Base-by-base conservation (phyloP, 2,329 filamentous ascomycete genomes). In the Scedosporium boydii region DNA sequence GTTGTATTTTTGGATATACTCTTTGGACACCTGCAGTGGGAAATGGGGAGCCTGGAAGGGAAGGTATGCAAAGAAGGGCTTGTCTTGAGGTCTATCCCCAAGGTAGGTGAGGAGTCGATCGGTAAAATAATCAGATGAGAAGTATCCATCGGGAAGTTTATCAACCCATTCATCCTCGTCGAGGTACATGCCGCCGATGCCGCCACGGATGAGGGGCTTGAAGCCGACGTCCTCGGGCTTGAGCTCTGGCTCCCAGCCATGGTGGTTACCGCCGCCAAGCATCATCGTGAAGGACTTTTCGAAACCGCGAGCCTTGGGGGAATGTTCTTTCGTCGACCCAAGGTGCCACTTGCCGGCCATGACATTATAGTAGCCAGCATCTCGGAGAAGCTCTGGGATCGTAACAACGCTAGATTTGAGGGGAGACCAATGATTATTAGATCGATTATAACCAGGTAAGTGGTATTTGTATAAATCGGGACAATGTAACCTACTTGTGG, bases 311-410 rank as follows among this genome's bases (percentile, higher is more conserved):
- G 76, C 75, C 46, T 76, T 71, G 1, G 82, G 81, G 7, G 76
- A 78, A 23, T 77, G 76, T 65, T 84, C 80, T 27, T 61, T 34
- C 27, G 38, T 82, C 6, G 83, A 69, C 0, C 81, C 81, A 10
- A 84, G 72, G 69, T 84, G 80, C 82, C 81, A 84, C 68, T 86
- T 85, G 0, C 83, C 82, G 9, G 78, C 72, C 78, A 85, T 83
- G 14, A 83, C 65, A 2, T 82, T 85, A 58, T 80, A 75, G 67
- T 85, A 85, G 16, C 82, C 82, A 9, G 74, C 76, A 65, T 85
- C 82, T n/a, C 74, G 77, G 4, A 86, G 73, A 3, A 85, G 70
- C 66, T 85, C 82, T 0, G 80, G 80, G 23, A 84, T 68, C 6
- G 81, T 76, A 3, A 75, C 82, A 14, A 85, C 82, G 1, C 77